Evolutionary conservation across 805 yeast species (phyloP).

Genomic region (Monosporozyma yasuniensis): DNA sequence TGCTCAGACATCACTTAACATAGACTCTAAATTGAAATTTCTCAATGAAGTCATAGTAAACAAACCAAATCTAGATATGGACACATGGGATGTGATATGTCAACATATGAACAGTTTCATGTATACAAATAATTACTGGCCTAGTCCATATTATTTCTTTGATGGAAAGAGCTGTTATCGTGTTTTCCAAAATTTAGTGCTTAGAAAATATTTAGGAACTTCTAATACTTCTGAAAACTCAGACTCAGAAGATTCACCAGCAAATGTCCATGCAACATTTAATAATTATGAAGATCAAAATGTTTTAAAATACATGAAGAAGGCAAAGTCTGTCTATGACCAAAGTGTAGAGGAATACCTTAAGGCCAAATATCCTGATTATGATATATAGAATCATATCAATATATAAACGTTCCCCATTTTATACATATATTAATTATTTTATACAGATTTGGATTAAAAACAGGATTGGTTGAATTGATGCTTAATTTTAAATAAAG

Average conservation of each 20-base stretch:
- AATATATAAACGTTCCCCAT: too few relatives aligned
- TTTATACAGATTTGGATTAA: too few relatives aligned
- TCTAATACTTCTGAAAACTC: neutral
- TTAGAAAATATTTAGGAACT: neutral
- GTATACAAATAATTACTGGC: neutral
- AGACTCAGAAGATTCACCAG: neutral
- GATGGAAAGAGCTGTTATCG: neutral
- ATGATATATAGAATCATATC: neutral
- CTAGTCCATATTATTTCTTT: neutral
- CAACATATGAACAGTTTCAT: neutral
- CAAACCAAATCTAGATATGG: neutral
- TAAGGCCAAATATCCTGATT: neutral
- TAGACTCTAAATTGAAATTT: neutral
- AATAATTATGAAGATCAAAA: neutral
- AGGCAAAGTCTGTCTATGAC: neutral
- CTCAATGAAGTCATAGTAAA: neutral
- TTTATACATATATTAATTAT: too few relatives aligned
- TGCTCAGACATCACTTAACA: too few relatives aligned
- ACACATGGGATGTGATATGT: neutral
- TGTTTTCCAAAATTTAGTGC: neutral
- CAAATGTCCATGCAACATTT: too few relatives aligned
- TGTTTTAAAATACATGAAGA: neutral
- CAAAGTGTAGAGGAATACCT: neutral
- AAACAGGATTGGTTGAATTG: too few relatives aligned
- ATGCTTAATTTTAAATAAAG: too few relatives aligned